These are phyloP conservation scores for Cephaloascus albidus DNA, from an alignment of 805 yeast genomes.

Conservation along the genomic window DNA sequence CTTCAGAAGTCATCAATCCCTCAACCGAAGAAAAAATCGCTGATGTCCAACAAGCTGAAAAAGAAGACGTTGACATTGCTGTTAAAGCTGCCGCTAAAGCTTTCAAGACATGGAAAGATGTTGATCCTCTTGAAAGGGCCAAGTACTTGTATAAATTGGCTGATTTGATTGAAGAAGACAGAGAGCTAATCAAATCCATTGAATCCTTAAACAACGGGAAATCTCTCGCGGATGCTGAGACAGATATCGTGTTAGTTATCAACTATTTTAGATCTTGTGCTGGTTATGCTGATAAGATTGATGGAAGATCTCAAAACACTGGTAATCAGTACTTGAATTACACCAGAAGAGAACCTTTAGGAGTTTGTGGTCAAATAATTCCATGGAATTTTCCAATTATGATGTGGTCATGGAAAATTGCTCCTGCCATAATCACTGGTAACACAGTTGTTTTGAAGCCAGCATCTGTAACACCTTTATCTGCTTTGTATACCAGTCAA, in stretches of 20 bases:
- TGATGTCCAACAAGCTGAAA: conserved; percentile 17
- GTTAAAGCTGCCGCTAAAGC: conserved; percentile 20
- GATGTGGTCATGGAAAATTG: conserved; percentile 21
- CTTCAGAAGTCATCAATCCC: conserved; percentile 17
- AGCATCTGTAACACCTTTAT: conserved; percentile 18
- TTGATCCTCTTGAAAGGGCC: conserved; percentile 15
- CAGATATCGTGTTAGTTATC: conserved; percentile 14
- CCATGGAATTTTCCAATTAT: conserved; percentile 22
- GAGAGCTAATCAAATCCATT: conserved; percentile 17
- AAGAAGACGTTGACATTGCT: conserved; percentile 20
- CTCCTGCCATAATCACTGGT: conserved; percentile 18
- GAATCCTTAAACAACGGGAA: conserved; percentile 23
- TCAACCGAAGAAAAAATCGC: conserved; percentile 19
- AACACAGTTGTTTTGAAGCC: conserved; percentile 18
- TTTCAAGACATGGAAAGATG: conserved; percentile 14
- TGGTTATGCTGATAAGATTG: conserved; percentile 19
- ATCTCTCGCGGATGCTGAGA: conserved; percentile 16
- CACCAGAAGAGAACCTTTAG: conserved; percentile 21
- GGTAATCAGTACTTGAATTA: conserved; percentile 15
- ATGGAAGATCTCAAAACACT: conserved; percentile 16
- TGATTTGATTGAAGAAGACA: conserved; percentile 17
- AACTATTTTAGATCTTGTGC: conserved; percentile 18
- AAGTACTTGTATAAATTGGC: conserved; percentile 16
- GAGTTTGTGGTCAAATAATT: conserved; percentile 22
- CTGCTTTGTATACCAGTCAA: conserved; percentile 14